phyloP scores from a whole-genome alignment of 2,329 filamentous ascomycete genomes.

The Penicillium sp. region DNA sequence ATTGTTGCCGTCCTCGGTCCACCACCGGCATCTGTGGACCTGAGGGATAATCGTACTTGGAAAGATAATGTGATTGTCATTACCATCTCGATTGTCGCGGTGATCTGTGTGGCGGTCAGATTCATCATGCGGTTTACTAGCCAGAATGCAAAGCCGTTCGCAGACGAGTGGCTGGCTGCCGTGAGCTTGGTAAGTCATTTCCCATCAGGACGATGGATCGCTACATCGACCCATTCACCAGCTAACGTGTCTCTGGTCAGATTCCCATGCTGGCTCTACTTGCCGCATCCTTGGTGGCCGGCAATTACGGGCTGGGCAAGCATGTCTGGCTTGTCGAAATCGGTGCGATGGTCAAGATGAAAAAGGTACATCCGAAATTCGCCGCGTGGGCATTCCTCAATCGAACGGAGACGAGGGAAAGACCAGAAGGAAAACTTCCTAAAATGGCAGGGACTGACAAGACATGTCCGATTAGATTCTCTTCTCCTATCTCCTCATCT shows the following conservation, averaged over 20 bases:
- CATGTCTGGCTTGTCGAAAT: conserved; percentile 4
- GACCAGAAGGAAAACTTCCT: no score
- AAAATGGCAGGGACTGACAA: neutral
- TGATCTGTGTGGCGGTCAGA: neutral
- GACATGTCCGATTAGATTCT: neutral
- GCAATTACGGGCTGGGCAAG: conserved; percentile 3
- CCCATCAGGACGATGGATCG: neutral
- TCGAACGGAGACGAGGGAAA: no score
- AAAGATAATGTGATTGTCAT: conserved; percentile 1
- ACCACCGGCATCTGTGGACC: neutral
- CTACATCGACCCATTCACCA: neutral
- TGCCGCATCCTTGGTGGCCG: neutral
- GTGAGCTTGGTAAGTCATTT: neutral
- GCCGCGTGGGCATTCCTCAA: no score
- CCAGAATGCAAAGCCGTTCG: neutral
- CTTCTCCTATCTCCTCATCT: conserved; percentile 2
- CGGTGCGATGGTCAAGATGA: conserved; percentile 3
- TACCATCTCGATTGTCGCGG: neutral
- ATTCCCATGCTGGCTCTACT: neutral
- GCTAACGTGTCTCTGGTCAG: neutral
- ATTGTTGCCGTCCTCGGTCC: conserved; percentile 2
- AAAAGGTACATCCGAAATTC: neutral
- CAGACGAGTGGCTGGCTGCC: conserved; percentile 3
- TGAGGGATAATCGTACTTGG: neutral
- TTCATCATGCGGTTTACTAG: conserved; percentile 1